Base-by-base conservation (phyloP, 257 asterid genomes). In the Perilla frutescens region DNA sequence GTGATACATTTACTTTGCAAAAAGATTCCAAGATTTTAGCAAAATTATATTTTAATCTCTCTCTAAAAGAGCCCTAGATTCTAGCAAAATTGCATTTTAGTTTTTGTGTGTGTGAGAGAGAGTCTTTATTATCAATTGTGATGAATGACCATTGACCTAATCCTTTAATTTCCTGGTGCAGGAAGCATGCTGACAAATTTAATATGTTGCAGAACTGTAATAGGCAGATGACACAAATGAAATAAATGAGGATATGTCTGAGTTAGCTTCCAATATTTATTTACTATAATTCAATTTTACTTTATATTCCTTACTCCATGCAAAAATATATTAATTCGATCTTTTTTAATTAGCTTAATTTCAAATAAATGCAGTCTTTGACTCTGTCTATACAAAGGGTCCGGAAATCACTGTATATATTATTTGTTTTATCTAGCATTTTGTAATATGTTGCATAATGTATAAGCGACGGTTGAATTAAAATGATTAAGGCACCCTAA, bases 141-240 rank as follows among this genome's bases (percentile, higher is more conserved):
- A 68, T 36, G 14, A 63, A 44, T 73, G n/a, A 51, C 57, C 78
- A 78, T 79, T 73, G 82, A 84, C 73, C 54, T 50, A 73, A 76
- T 74, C 57, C 66, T 60, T 20, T 20, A 20, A 20, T 20, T 79
- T 75, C 41, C 71, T 61, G 84, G 75, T 71, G 86, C 87, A 78
- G 62, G 75, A 81, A 77, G 84, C 84, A 81, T 78, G 87, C 87
- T 82, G 91, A 80, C 84, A 81, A 78, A 81, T 78, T 85, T 78
- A 85, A 57, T 84, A 75, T 40, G n/a, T n/a, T 51, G 66, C 91
- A 82, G 80, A 81, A 77, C 82, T 79, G 83, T 71, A 45, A 32
- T 40, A 54, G 69, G 64, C 69, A 73, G 78, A 73, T 74, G 77
- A 72, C 50, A 26, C 20, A 73, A 84, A 39, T 88, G 72, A 90